Conservation (phyloP, 2,329 filamentous ascomycete species). For the Lecanoromycetidae sp. region DNA sequence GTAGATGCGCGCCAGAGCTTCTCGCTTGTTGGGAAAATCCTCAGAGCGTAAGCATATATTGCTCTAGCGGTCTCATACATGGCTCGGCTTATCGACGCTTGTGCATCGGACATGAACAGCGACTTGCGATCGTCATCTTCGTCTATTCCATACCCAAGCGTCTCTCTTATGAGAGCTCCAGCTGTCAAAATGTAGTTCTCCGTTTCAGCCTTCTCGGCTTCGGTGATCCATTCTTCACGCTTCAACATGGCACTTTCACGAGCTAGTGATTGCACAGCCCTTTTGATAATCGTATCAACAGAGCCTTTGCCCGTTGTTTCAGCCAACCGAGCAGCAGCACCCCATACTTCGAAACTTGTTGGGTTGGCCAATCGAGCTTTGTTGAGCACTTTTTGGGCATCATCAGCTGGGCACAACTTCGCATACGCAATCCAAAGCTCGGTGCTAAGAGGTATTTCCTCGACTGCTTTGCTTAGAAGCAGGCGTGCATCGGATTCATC, state of each 20-base stretch:
- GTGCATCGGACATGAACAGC: constrained; percentile 90
- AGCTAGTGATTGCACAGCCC: constrained; percentile 74
- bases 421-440: constrained; percentile 93
- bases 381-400: constrained; percentile 90
- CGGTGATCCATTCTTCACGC: constrained; percentile 89
- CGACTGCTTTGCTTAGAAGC: constrained; percentile 84
- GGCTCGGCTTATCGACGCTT: constrained; percentile 64
- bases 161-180: constrained; percentile 80
- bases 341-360: constrained; percentile 91
- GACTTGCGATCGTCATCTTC: constrained; percentile 85
- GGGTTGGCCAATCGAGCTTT: constrained; percentile 87
- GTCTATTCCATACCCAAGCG: constrained; percentile 81
- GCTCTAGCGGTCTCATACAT: constrained; percentile 83
- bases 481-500: constrained; percentile 77
- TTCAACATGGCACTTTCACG: constrained; percentile 94
- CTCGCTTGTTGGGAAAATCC: constrained; percentile 77
- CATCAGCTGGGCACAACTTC: constrained; percentile 53
- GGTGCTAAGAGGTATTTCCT: constrained; percentile 84
- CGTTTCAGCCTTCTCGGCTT: constrained; percentile 88
- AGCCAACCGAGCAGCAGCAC: constrained; percentile 80
- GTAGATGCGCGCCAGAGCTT: constrained; percentile 84
- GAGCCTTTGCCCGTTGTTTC: constrained; percentile 66
- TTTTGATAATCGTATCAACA: constrained; percentile 87
- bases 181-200: constrained; percentile 82
- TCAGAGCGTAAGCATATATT: constrained; percentile 82